Conservation (phyloP, 164 flowering plant species). For the Piper longum region DNA sequence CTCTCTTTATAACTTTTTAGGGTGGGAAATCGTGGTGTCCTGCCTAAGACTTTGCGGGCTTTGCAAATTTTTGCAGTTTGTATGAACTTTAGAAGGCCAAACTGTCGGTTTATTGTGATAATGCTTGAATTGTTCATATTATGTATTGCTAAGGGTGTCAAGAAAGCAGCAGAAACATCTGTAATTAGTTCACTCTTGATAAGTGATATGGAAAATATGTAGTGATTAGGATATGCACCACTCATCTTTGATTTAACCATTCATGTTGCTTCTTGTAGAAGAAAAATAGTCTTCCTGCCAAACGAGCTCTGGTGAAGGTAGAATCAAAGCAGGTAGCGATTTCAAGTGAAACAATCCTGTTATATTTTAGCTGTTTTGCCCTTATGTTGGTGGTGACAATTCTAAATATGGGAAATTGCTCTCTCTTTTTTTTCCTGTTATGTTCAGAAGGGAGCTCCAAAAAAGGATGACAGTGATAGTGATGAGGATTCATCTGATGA, state of each 20-base stretch:
- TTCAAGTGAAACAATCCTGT: too few species aligned
- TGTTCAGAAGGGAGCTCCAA: not conserved
- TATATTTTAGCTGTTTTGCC: not conserved
- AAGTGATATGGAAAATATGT: too few species aligned
- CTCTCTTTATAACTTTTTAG: not conserved
- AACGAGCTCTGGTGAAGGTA: not conserved
- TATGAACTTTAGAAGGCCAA: too few species aligned
- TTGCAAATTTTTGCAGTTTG: too few species aligned
- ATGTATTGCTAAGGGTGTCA: too few species aligned
- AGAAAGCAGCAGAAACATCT: too few species aligned
- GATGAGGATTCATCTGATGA: conserved; percentile 4
- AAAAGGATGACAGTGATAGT: conserved; percentile 9
- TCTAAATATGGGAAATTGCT: not conserved
- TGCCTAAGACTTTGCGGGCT: too few species aligned
- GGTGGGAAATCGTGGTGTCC: too few species aligned
- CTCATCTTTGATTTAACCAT: not conserved
- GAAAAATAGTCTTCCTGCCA: conserved; percentile 1
- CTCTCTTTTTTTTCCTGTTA: not conserved
- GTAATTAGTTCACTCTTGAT: too few species aligned
- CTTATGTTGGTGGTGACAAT: not conserved
- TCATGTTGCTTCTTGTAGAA: not conserved
- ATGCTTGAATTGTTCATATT: too few species aligned
- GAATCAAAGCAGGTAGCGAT: conserved; percentile 1
- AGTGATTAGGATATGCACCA: too few species aligned
- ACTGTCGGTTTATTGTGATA: too few species aligned